Conservation (phyloP, 257 asterid genomes). For the Euphrasia confusa region DNA sequence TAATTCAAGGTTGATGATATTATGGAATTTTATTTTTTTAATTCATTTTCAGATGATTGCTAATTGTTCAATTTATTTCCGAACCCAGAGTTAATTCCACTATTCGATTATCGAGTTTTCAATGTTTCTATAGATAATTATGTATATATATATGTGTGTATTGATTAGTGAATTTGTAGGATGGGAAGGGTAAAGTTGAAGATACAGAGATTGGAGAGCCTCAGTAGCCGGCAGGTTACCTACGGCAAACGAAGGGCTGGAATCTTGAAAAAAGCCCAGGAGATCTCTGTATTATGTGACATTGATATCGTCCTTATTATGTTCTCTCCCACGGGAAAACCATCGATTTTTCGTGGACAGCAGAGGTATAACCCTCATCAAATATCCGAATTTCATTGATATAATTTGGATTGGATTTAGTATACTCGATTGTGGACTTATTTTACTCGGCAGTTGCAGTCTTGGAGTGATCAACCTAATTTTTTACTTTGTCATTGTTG, state of each 20-base stretch:
- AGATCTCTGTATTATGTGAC: conserved; percentile 77
- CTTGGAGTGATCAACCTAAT: too few relatives aligned
- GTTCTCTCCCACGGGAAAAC: conserved; percentile 87
- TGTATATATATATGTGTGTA: neutral
- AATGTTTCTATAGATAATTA: neutral
- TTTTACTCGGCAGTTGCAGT: too few relatives aligned
- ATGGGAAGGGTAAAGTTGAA: conserved; percentile 89
- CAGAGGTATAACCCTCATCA: conserved; percentile 47
- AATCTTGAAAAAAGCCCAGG: conserved; percentile 78
- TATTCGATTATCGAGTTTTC: too few relatives aligned
- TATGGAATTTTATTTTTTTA: too few relatives aligned
- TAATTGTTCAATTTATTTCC: too few relatives aligned
- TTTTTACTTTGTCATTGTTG: neutral
- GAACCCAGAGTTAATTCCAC: too few relatives aligned
- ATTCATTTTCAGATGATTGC: too few relatives aligned
- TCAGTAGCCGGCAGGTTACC: conserved; percentile 71
- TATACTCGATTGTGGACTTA: too few relatives aligned
- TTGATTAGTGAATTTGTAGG: conserved; percentile 33
- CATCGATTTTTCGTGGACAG: conserved; percentile 61
- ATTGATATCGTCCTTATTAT: conserved; percentile 69
- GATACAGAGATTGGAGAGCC: conserved; percentile 75
- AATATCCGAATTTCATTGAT: neutral
- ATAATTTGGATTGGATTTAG: too few relatives aligned
- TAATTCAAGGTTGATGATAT: too few relatives aligned
- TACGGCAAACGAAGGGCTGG: conserved; percentile 79